Evolutionary conservation across 768 basidiomycete species (phyloP), one percentile per base, ranked within the genome.

Genomic region (Tubosaeta sp.): DNA sequence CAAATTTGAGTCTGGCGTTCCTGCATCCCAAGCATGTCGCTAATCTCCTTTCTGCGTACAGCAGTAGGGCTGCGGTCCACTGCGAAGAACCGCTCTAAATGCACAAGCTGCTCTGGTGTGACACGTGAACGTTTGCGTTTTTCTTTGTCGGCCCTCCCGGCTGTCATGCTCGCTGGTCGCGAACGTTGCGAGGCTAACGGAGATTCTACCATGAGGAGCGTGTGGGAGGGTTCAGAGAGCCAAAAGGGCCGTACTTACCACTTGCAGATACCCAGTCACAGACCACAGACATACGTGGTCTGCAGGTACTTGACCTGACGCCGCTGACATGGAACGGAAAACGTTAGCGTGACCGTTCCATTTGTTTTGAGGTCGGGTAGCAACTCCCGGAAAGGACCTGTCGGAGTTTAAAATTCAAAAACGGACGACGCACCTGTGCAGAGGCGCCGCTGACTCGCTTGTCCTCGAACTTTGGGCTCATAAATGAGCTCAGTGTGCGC

Each of bases 1-100:
- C 90, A 91, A 42, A 92, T 86, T 68, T 91, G 90, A 0, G 87
- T 90, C 73, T 91, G 90, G 32, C 88, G 82, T 69, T 91, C 90
- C 45, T 86, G 80, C 85, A 92, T 90, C 14, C 87, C 86, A 5
- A 92, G 73, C 49, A 80, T 66, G 22, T 83, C 78, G 51, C 85
- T 82, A 46, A 92, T 88, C 59, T 90, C 88, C 48, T 81, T 80
- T 38, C 90, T 75, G 44, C 82, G 77, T 11, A 77, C 76, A 2
- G 85, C 83, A 3, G 85, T 85, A 10, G 90, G 90, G 62, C 82
- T 86, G 38, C 83, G 76, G 64, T 90, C 87, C 44, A 69, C 60
- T 12, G 79, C 67, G 63, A 91, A 92, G 58, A 83, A 80, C 2
- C 73, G 77, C 57, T 92, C 90, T 31, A 92, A 71, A 49, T 86